phyloP scores from a whole-genome alignment of 2,329 filamentous ascomycete species.

The Aspergillus amoenus region DNA sequence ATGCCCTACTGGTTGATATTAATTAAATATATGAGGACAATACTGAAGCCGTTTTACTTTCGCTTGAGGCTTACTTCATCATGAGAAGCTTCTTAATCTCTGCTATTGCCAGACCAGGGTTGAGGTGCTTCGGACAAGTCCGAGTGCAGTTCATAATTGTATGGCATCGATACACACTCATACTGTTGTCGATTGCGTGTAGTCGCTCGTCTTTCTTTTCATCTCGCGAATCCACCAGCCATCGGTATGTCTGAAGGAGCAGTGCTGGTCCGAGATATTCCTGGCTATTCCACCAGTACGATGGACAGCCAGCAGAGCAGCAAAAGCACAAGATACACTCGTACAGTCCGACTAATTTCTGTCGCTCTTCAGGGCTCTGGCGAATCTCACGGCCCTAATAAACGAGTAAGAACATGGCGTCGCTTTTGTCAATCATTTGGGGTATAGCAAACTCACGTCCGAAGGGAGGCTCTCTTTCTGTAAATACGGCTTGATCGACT shows the following conservation, averaged over 20 bases:
- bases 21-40: no score
- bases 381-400: no score
- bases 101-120: slow-evolving; percentile 91
- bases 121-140: slow-evolving; percentile 97
- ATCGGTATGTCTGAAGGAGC: slow-evolving; percentile 95
- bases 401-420: no score
- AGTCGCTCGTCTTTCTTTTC: slow-evolving; percentile 85
- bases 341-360: slow-evolving; percentile 96
- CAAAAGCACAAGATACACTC: slow-evolving; percentile 99
- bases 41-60: no score
- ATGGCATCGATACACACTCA: slow-evolving; percentile 98
- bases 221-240: slow-evolving; percentile 93
- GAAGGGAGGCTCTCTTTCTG: slow-evolving; percentile 81
- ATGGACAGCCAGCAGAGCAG: slow-evolving; percentile 98
- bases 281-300: slow-evolving; percentile 99
- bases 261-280: slow-evolving; percentile 97
- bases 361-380: slow-evolving; percentile 87
- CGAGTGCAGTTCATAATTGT: slow-evolving; percentile 98
- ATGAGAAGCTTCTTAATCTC: slow-evolving; percentile 87
- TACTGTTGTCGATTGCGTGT: slow-evolving; percentile 92
- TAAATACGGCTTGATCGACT: slow-evolving; percentile 98
- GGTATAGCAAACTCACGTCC: slow-evolving; percentile 62
- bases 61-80: no score
- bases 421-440: no score
- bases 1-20: no score